Base-by-base conservation (phyloP, 345 rosid species). In the Limnanthes douglasii region DNA sequence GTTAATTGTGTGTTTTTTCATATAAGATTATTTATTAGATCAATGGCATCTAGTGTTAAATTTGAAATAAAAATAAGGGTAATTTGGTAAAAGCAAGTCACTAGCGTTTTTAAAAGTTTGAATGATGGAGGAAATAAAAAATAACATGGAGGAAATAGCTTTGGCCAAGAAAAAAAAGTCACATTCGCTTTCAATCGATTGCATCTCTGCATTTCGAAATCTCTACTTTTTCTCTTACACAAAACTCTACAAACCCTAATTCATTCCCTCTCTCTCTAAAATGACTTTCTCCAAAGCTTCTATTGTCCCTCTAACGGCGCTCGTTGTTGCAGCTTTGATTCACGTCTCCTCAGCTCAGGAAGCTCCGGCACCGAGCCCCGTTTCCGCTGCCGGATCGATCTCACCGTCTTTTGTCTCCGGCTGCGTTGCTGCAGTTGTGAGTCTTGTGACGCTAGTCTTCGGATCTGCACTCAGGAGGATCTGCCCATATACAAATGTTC, bases 361-460 rank as follows among this genome's bases (percentile, higher is more conserved):
- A 3, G 45, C 86, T 4, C 83, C 86, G 3, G 80, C 93, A 0
- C 80, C 83, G 0, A 46, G 63, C 15, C 84, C 84, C 3, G 5
- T 26, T 3, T 61, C 86, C 6, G 74, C 66, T 11, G 67, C 83
- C n/a, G 56, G 52, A 35, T 12, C 56, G 14, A 28, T 70, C 51
- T 40, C 64, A 0, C 57, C 82, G 1, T 56, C 82, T 0, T 3
- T 72, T 21, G 61, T 42, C 6, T 41, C 61, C 0, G 74, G 61
- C 16, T 54, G 46, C 17, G 44, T 53, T 1, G 77, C 73, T 1
- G 65, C 61, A 6, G 49, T 51, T 1, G 61, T 26, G n/a, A n/a
- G n/a, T n/a, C n/a, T n/a, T n/a, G n/a, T n/a, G 6, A 55, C 71
- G 49, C 49, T 70, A 5, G 31, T 68, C 21, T 62, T 72, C 38